Percentiles rank a stretch among this genome's conserved stretches.
phyloP scores from a whole-genome alignment of 805 yeast genomes.

The Schwanniomyces vanrijiae region DNA sequence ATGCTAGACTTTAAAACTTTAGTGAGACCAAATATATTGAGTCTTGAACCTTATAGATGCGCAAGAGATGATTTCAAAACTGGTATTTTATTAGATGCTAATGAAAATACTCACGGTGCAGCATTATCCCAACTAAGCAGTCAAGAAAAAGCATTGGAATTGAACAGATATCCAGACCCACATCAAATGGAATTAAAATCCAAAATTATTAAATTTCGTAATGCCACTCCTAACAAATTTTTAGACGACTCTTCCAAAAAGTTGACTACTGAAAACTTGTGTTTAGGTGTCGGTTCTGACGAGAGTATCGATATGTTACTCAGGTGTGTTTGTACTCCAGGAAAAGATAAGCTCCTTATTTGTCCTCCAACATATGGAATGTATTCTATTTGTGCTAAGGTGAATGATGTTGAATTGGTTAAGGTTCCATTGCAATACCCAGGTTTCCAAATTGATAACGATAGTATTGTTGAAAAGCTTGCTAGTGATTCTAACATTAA shows the following conservation, averaged over 20 bases:
- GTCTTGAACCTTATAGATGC: constrained; percentile 89
- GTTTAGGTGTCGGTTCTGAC: constrained; percentile 96
- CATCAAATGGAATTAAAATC: constrained; percentile 80
- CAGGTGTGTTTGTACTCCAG: constrained; percentile 82
- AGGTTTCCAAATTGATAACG: constrained; percentile 58
- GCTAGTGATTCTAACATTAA: constrained; percentile 62
- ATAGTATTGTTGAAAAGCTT: constrained; percentile 52
- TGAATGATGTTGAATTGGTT: constrained; percentile 81
- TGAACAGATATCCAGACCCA: constrained; percentile 96
- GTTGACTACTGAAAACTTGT: constrained; percentile 66
- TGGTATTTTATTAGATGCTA: constrained; percentile 90
- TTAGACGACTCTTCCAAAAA: constrained; percentile 9
- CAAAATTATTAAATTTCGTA: constrained; percentile 71
- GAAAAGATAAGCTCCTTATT: constrained; percentile 73
- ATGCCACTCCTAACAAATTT: constrained; percentile 40
- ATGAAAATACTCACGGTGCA: constrained; percentile 94
- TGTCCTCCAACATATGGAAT: constrained; percentile 98
- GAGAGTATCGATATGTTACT: constrained; percentile 90
- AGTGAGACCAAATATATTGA: constrained; percentile 81
- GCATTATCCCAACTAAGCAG: constrained; percentile 49
- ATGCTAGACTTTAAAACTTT: constrained; percentile 55
- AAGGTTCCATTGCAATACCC: constrained; percentile 62
- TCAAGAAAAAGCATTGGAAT: constrained; percentile 51
- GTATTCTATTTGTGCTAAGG: constrained; percentile 88
- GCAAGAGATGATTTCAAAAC: constrained; percentile 93